phyloP scores from a whole-genome alignment of 2,329 filamentous ascomycete species.

The Nemania sp. region DNA sequence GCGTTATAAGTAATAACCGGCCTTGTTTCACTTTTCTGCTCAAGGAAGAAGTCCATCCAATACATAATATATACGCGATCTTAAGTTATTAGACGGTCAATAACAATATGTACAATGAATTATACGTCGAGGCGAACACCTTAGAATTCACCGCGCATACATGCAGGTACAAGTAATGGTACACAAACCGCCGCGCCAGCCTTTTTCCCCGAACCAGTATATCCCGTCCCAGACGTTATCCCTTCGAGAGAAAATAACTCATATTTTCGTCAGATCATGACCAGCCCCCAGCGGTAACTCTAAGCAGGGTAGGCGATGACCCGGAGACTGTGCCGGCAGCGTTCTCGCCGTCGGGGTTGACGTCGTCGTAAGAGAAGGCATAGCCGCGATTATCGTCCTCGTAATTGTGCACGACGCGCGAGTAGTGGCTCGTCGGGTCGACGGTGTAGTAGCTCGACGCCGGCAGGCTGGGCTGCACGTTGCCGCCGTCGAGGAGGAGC shows the following conservation, averaged over 20 bases:
- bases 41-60: too few species aligned
- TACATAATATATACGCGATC: too few species aligned
- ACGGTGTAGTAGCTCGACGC: constrained; percentile 48
- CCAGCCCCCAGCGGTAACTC: constrained; percentile 51
- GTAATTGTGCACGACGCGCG: constrained; percentile 61
- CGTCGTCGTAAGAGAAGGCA: constrained; percentile 70
- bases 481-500: constrained; percentile 50
- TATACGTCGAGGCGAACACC: too few species aligned
- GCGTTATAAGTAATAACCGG: too few species aligned
- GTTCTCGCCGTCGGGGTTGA: constrained; percentile 60
- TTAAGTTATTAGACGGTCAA: too few species aligned
- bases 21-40: too few species aligned
- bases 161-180: too few species aligned
- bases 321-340: constrained; percentile 56
- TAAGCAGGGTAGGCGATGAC: constrained; percentile 49
- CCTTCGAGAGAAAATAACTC: constrained; percentile 2
- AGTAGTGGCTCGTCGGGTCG: constrained; percentile 58
- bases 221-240: constrained; percentile 1
- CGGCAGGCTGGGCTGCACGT: constrained; percentile 48
- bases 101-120: too few species aligned
- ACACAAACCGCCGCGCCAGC: too few species aligned
- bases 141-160: too few species aligned
- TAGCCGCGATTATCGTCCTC: constrained; percentile 65
- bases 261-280: not conserved
- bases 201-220: too few species aligned